phyloP scores from a whole-genome alignment of 2,329 filamentous ascomycete species.

The Dryadomyces quercivorus region DNA sequence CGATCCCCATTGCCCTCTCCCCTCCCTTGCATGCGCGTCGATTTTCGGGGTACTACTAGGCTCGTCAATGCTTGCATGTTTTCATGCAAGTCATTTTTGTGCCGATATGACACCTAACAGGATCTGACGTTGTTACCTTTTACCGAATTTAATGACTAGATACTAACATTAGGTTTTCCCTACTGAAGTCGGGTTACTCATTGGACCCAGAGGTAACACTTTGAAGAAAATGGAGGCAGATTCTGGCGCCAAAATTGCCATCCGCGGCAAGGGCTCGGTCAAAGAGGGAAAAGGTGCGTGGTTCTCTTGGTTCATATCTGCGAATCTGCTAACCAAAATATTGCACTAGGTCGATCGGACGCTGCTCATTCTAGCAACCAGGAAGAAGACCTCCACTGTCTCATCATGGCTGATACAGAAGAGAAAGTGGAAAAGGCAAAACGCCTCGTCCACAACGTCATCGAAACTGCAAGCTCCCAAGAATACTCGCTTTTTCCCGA shows the following conservation, averaged over 20 bases:
- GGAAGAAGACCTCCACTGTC: slow-evolving; percentile 96
- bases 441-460: slow-evolving; percentile 95
- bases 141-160: slow-evolving; percentile 16
- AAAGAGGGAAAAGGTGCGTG: slow-evolving; percentile 80
- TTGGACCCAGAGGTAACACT: slow-evolving; percentile 99
- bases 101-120: slow-evolving; percentile 19
- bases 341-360: slow-evolving; percentile 62
- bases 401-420: slow-evolving; percentile 99
- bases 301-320: background rate
- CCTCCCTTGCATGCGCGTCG: slow-evolving; percentile 6
- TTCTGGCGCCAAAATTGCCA: slow-evolving; percentile 96
- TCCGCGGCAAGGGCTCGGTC: slow-evolving; percentile 97
- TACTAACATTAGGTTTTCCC: slow-evolving; percentile 84
- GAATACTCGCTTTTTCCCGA: background rate
- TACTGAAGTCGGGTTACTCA: slow-evolving; percentile 98
- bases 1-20: slow-evolving; percentile 40
- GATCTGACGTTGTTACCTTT: slow-evolving; percentile 2
- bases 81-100: slow-evolving; percentile 17
- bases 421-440: slow-evolving; percentile 99
- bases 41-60: slow-evolving; percentile 21
- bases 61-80: slow-evolving; percentile 18
- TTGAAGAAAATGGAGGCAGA: slow-evolving; percentile 99
- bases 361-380: slow-evolving; percentile 99
- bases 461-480: slow-evolving; percentile 73
- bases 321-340: background rate